phyloP scores from a whole-genome alignment of 2,329 filamentous ascomycete species.

The Talaromyces atroroseus region DNA sequence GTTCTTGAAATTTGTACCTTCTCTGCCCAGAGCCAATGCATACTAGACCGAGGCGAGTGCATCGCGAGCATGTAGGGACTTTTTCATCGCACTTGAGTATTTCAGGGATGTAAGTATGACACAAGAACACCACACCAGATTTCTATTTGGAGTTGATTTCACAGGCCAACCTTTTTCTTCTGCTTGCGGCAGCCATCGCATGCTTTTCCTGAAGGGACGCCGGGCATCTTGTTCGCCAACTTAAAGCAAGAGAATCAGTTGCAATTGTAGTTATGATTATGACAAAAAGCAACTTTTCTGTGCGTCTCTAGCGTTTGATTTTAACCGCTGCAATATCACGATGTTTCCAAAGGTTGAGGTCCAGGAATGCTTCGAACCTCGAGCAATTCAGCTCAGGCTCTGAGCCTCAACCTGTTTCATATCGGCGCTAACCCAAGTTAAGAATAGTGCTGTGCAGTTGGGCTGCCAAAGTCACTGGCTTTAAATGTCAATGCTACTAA shows the following conservation, averaged over 20 bases:
- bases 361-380: too few relatives aligned
- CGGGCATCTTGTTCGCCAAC: slow-evolving; percentile 41
- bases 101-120: background rate
- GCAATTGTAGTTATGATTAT: background rate
- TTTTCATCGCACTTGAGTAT: slow-evolving; percentile 43
- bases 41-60: slow-evolving; percentile 39
- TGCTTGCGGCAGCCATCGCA: slow-evolving; percentile 49
- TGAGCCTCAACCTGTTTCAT: too few relatives aligned
- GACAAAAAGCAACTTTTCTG: background rate
- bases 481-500: too few relatives aligned
- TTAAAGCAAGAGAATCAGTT: background rate
- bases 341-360: too few relatives aligned
- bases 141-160: background rate
- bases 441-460: too few relatives aligned
- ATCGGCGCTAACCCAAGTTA: too few relatives aligned
- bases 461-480: too few relatives aligned
- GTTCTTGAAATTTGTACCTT: slow-evolving; percentile 47
- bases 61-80: slow-evolving; percentile 43
- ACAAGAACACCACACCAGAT: too few relatives aligned
- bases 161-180: slow-evolving; percentile 47
- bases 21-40: slow-evolving; percentile 46
- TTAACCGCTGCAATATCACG: too few relatives aligned
- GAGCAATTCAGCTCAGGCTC: too few relatives aligned
- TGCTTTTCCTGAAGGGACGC: slow-evolving; percentile 47
- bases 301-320: too few relatives aligned